These are phyloP conservation scores for Lunasporangiospora selenospora DNA, from an alignment of 192 early-diverging fungal species.

Conservation along the genomic window DNA sequence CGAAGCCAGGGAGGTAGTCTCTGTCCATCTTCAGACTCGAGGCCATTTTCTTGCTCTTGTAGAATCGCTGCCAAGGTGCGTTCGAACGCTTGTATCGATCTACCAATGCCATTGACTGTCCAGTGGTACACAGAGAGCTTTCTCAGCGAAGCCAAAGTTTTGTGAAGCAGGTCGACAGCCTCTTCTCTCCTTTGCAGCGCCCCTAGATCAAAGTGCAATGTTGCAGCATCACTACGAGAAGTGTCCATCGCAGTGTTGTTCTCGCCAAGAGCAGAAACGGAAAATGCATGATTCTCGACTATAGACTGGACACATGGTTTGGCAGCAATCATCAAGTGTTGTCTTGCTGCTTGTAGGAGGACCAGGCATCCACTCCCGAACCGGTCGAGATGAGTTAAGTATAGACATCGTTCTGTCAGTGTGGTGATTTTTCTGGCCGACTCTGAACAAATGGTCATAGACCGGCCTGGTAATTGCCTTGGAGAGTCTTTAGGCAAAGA, in stretches of 20 bases:
- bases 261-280: constrained; percentile 5
- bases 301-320: too few species aligned
- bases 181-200: constrained; percentile 9
- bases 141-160: background rate
- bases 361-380: constrained; percentile 7
- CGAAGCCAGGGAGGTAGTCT: too few species aligned
- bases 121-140: constrained; percentile 17
- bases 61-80: constrained; percentile 7
- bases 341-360: constrained; percentile 5
- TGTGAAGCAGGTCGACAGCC: constrained; percentile 11
- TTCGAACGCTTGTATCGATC: constrained; percentile 8
- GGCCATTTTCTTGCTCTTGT: constrained; percentile 12
- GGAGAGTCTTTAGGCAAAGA: background rate
- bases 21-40: too few species aligned
- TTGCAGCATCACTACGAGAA: background rate
- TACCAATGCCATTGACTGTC: constrained; percentile 5
- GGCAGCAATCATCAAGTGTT: constrained; percentile 7
- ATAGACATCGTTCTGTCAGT: constrained; percentile 6
- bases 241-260: background rate
- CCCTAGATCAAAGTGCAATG: background rate
- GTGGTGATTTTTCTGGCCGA: constrained; percentile 9
- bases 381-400: constrained; percentile 9
- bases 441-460: constrained; percentile 7
- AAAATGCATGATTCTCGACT: too few species aligned
- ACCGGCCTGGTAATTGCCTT: background rate